phyloP scores from a whole-genome alignment of 139 green algal genomes.

The Mesotaenium endlicherianum region DNA sequence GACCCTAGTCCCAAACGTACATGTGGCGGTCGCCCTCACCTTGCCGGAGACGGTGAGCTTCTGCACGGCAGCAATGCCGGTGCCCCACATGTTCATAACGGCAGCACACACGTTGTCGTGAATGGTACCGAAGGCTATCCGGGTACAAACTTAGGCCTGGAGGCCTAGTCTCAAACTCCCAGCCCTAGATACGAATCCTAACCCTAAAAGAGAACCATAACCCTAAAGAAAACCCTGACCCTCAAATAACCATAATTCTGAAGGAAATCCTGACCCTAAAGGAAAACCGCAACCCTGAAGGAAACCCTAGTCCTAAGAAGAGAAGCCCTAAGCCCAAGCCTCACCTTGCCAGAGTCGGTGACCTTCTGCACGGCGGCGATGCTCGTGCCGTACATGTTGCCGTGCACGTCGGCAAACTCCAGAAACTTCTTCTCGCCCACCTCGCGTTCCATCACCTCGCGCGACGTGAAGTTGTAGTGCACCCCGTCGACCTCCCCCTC shows the following conservation, averaged over 20 bases:
- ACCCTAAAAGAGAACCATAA: too few species aligned
- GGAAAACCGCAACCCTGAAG: too few species aligned
- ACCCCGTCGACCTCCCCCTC: conserved; percentile 54
- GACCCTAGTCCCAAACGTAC: not conserved
- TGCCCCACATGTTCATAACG: conserved; percentile 7
- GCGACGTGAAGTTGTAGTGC: conserved; percentile 59
- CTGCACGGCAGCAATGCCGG: conserved; percentile 48
- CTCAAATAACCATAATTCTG: too few species aligned
- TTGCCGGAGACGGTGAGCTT: conserved; percentile 25
- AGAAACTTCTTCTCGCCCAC: conserved; percentile 55
- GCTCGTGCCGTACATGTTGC: conserved; percentile 60
- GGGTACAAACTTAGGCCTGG: too few species aligned
- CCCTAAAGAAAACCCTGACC: too few species aligned
- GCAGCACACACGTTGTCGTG: not conserved
- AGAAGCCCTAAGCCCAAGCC: not conserved
- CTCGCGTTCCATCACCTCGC: conserved; percentile 35
- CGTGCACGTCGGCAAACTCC: conserved; percentile 58
- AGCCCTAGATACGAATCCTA: too few species aligned
- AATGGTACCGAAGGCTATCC: too few species aligned
- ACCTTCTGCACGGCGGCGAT: conserved; percentile 53
- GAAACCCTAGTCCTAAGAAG: too few species aligned
- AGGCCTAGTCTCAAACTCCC: too few species aligned
- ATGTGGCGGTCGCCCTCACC: not conserved
- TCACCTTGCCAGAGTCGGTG: conserved; percentile 25
- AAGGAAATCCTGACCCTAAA: too few species aligned